Evolutionary conservation across 2,329 filamentous ascomycete genomes (phyloP).

Genomic region (Kalmusia sp.): DNA sequence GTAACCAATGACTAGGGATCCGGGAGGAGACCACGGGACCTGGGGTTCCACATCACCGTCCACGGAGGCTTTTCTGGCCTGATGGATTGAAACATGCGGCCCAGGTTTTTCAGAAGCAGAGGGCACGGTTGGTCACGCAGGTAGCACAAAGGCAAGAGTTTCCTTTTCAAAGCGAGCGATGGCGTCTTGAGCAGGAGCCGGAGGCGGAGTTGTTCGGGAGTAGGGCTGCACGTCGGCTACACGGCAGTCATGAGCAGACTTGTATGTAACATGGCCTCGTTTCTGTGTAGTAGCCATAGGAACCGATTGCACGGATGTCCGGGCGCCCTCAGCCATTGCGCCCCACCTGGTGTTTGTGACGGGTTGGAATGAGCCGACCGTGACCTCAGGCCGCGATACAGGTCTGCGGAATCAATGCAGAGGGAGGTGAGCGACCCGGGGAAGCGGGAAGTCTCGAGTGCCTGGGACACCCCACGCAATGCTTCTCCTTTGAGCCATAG

Average conservation of each 20-base stretch:
- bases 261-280: constrained; percentile 47
- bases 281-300: constrained; percentile 36
- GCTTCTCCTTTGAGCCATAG: constrained; percentile 9
- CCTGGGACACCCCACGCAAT: constrained; percentile 19
- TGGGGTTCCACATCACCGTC: constrained; percentile 43
- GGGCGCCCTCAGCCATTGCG: constrained; percentile 28
- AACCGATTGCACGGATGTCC: constrained; percentile 37
- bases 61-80: constrained; percentile 36
- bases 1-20: constrained; percentile 40
- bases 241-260: constrained; percentile 29
- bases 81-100: constrained; percentile 46
- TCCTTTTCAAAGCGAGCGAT: constrained; percentile 31
- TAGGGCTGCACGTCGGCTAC: constrained; percentile 25
- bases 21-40: constrained; percentile 35
- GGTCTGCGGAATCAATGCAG: constrained; percentile 4
- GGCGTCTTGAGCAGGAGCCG: constrained; percentile 37
- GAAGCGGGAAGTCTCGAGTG: constrained; percentile 35
- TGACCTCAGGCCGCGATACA: constrained; percentile 20
- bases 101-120: constrained; percentile 26
- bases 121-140: constrained; percentile 29
- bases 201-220: constrained; percentile 45
- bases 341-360: constrained; percentile 27
- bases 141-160: constrained; percentile 40
- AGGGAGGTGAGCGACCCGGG: constrained; percentile 29
- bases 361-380: constrained; percentile 18